These are phyloP conservation scores for Mytilinidion resinicola DNA, from an alignment of 495 filamentous ascomycete genomes.

Conservation along the genomic window DNA sequence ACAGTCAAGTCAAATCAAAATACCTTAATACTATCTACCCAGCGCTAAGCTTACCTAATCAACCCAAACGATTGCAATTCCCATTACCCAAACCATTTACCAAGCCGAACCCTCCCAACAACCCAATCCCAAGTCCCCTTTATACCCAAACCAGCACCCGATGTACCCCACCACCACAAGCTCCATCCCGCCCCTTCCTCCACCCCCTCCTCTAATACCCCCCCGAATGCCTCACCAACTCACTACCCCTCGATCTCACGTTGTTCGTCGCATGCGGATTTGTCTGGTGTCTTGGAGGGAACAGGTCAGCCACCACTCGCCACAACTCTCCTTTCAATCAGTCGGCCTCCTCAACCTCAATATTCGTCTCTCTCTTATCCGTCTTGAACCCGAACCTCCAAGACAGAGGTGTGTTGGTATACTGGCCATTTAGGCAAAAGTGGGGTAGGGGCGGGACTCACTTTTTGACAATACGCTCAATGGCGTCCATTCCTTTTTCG, in stretches of 20 bases:
- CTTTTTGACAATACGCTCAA: conserved; percentile 75
- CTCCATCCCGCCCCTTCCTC: neutral
- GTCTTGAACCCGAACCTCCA: neutral
- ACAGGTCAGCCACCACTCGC: neutral
- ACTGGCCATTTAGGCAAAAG: neutral
- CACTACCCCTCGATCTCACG: neutral
- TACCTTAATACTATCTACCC: neutral
- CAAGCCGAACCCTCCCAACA: neutral
- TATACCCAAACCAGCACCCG: neutral
- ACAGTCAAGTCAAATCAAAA: neutral
- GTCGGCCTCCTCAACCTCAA: neutral
- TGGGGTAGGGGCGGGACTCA: conserved; percentile 22
- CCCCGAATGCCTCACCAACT: neutral
- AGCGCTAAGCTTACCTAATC: neutral
- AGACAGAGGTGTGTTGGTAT: neutral
- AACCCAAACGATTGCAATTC: neutral
- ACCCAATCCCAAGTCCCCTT: neutral
- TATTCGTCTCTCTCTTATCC: neutral
- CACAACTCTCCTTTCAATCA: neutral
- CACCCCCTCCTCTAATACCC: neutral
- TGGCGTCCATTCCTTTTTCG: conserved; percentile 77
- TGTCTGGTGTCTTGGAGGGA: neutral
- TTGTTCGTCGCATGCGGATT: neutral
- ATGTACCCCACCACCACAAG: neutral
- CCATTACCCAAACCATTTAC: neutral